These are phyloP conservation scores for Somion occarium DNA, from an alignment of 1,284 basidiomycete species.

Conservation along the genomic window DNA sequence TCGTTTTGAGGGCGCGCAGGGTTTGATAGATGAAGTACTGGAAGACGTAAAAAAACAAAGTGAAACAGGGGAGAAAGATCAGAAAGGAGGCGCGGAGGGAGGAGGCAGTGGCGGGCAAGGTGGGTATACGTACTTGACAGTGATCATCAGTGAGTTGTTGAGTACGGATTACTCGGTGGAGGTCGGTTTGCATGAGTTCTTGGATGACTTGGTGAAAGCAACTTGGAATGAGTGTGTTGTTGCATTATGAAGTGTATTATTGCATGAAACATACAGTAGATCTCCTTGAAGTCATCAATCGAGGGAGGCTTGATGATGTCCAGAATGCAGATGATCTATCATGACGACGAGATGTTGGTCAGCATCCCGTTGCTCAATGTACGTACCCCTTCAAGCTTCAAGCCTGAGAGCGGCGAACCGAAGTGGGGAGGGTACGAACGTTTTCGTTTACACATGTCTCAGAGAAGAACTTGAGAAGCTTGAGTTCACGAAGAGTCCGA, in stretches of 20 bases:
- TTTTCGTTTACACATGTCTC: conserved; percentile 80
- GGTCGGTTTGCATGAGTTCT: conserved; percentile 88
- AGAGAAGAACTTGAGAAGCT: conserved; percentile 81
- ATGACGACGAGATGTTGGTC: conserved; percentile 22
- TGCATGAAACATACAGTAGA: conserved; percentile 52
- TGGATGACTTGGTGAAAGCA: conserved; percentile 62
- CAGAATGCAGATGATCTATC: conserved; percentile 78
- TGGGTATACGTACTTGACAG: conserved; percentile 53
- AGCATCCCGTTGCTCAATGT: background rate
- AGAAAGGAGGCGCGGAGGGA: background rate
- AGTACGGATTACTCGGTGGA: conserved; percentile 87
- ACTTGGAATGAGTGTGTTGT: conserved; percentile 4
- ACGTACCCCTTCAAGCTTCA: no score
- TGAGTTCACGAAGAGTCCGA: conserved; percentile 74
- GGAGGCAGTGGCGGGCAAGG: background rate
- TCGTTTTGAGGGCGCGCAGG: conserved; percentile 79
- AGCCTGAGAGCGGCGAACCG: no score
- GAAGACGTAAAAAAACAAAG: background rate
- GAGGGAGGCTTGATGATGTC: conserved; percentile 81
- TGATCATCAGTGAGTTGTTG: conserved; percentile 89
- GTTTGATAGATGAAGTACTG: conserved; percentile 75
- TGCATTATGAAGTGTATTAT: conserved; percentile 4
- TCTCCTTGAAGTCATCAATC: conserved; percentile 80
- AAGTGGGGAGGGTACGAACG: conserved; percentile 30
- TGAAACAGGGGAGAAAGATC: conserved; percentile 7